phyloP scores from a whole-genome alignment of 2,329 filamentous ascomycete species.

The Aspergillus ruber region DNA sequence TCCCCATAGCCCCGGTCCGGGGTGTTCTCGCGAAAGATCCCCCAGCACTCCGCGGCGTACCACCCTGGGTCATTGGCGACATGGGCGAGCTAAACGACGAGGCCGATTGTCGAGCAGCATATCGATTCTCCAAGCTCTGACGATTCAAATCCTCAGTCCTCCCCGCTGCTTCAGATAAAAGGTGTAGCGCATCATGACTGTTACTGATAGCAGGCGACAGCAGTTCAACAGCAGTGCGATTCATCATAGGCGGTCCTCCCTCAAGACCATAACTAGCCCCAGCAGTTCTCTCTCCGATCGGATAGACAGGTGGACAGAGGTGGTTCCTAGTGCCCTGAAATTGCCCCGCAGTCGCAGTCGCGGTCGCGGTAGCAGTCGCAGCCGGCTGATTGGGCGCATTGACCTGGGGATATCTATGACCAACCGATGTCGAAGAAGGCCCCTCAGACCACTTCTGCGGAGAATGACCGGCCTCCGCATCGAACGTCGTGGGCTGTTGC shows the following conservation, averaged over 20 bases:
- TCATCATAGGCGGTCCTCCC: slow-evolving; percentile 53
- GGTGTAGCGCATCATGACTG: slow-evolving; percentile 83
- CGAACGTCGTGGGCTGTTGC: slow-evolving; percentile 17
- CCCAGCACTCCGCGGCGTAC: slow-evolving; percentile 28
- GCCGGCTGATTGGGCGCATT: slow-evolving; percentile 4
- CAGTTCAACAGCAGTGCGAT: slow-evolving; percentile 54
- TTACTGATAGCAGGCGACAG: slow-evolving; percentile 70
- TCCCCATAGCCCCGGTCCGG: slow-evolving; percentile 44
- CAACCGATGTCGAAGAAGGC: slow-evolving; percentile 8
- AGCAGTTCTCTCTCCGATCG: slow-evolving; percentile 16
- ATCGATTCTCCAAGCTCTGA: slow-evolving; percentile 43
- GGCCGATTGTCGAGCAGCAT: slow-evolving; percentile 31
- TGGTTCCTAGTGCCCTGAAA: slow-evolving; percentile 23
- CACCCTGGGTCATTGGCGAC: slow-evolving; percentile 29
- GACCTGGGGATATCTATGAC: slow-evolving; percentile 14
- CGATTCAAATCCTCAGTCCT: slow-evolving; percentile 45
- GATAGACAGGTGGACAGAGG: slow-evolving; percentile 18
- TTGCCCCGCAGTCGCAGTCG: slow-evolving; percentile 18
- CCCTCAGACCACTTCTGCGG: slow-evolving; percentile 27
- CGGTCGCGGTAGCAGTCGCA: slow-evolving; percentile 5
- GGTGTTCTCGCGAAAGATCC: slow-evolving; percentile 30
- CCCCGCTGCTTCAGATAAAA: slow-evolving; percentile 77
- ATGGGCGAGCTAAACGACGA: slow-evolving; percentile 35
- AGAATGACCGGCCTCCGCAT: slow-evolving; percentile 16
- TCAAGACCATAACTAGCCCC: slow-evolving; percentile 31